Evolutionary conservation across 495 filamentous ascomycete genomes (phyloP), one percentile per base, ranked within the genome.

Genomic region (Penicillium parvum): DNA sequence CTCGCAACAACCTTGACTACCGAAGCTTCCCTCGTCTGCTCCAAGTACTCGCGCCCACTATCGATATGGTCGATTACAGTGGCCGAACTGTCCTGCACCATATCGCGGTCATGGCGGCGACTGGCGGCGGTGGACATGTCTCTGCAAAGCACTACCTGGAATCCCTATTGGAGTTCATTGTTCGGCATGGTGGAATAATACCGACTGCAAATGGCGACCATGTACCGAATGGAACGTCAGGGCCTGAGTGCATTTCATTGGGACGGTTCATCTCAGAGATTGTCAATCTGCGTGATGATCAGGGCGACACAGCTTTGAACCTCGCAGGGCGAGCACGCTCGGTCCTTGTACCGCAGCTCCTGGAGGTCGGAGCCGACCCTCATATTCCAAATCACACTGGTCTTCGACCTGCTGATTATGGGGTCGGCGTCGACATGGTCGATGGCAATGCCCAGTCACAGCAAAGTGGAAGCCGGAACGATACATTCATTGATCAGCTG

Each of bases 81-180:
- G 92, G 90, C 8, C 78, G 94, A 19, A 96, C 91, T 1, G 86
- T 97, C 29, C 65, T 98, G 14, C 92, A 98, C 58, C 92, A 98
- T 58, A 96, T 98, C 51, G 91, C 92, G 5, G 76, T 97, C 26
- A 89, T 90, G 30, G 95, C 88, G 37, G 92, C 88, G 1, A 90
- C 95, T 53, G 91, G 94, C 55, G 90, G 90, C 6, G 77, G 91
- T 17, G 86, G 82, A 32, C 66, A 74, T 49, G 75, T 82, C 12
- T 86, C 88, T 9, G 90, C 86, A 42, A 84, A 88, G 51, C 94
- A 96, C 54, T 97, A 98, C 56, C 78, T 98, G 15, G 90, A 97
- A 65, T 85, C 86, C 11, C 69, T 98, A 21, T 73, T 98, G 0
- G 91, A 95, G 54, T 98, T 90, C 65, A 86, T 96, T 29, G 90